Evolutionary conservation across 2,329 filamentous ascomycete species (phyloP).

Genomic region (Apiospora pterosperma): DNA sequence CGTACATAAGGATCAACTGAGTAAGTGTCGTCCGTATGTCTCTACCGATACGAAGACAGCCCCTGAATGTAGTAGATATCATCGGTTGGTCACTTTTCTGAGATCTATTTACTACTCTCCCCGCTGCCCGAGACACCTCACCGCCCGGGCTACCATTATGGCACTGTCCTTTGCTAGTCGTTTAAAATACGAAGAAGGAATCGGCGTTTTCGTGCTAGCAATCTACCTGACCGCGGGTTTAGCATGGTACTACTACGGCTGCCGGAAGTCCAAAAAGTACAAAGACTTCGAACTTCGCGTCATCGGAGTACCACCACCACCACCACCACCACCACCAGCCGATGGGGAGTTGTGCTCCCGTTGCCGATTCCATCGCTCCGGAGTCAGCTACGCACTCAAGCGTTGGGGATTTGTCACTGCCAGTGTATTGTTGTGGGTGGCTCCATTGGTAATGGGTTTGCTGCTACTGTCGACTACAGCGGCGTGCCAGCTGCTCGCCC

Average conservation of each 20-base stretch:
- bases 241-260: neutral
- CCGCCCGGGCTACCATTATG: neutral
- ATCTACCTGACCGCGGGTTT: neutral
- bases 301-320: neutral
- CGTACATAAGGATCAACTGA: neutral
- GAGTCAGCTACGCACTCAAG: neutral
- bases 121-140: neutral
- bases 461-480: neutral
- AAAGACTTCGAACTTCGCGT: neutral
- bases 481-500: neutral
- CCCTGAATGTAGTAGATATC: neutral
- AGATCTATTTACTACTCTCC: neutral
- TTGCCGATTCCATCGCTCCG: neutral
- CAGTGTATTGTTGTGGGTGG: neutral
- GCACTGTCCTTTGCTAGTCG: neutral
- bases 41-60: neutral
- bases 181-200: neutral
- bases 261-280: neutral
- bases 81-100: neutral
- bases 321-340: neutral
- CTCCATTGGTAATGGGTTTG: too few species aligned
- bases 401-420: neutral
- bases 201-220: neutral
- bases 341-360: neutral
- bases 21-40: neutral